These are phyloP conservation scores for Astrocystis sublimbata DNA, from an alignment of 495 filamentous ascomycete genomes.

Conservation along the genomic window DNA sequence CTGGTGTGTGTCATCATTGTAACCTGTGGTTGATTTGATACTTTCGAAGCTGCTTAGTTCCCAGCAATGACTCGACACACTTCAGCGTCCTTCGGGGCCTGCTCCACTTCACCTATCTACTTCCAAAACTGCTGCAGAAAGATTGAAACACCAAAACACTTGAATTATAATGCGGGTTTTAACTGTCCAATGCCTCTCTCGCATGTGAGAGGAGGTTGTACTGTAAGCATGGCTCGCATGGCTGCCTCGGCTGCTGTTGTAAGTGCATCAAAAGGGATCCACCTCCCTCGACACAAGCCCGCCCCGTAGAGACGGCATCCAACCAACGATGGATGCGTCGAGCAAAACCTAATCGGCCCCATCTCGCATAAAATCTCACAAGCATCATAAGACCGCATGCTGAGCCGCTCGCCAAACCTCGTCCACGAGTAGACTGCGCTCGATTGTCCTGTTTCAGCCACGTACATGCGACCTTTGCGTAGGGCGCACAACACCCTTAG, in stretches of 20 bases:
- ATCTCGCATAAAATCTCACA: constrained; percentile 5
- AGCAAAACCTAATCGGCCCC: constrained; percentile 11
- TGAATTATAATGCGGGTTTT: too few relatives aligned
- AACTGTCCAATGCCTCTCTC: background rate
- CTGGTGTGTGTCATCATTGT: background rate
- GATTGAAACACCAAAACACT: too few relatives aligned
- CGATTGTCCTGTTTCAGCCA: background rate
- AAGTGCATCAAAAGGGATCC: constrained; percentile 6
- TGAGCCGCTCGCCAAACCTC: background rate
- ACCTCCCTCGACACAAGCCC: constrained; percentile 15
- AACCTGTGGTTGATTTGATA: background rate
- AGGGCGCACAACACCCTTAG: background rate
- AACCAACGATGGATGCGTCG: background rate
- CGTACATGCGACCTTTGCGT: background rate
- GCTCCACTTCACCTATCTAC: too few relatives aligned
- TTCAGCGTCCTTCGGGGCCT: background rate
- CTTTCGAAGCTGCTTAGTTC: background rate
- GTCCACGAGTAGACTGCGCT: background rate
- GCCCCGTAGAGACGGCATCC: constrained; percentile 11
- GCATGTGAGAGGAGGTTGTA: background rate
- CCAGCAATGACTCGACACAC: background rate
- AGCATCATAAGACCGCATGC: constrained; percentile 2
- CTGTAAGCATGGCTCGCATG: too few relatives aligned
- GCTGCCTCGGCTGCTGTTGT: too few relatives aligned
- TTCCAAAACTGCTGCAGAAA: too few relatives aligned